Base-by-base conservation (phyloP, 139 green algal genomes). In the Tetratostichococcus sp. region DNA sequence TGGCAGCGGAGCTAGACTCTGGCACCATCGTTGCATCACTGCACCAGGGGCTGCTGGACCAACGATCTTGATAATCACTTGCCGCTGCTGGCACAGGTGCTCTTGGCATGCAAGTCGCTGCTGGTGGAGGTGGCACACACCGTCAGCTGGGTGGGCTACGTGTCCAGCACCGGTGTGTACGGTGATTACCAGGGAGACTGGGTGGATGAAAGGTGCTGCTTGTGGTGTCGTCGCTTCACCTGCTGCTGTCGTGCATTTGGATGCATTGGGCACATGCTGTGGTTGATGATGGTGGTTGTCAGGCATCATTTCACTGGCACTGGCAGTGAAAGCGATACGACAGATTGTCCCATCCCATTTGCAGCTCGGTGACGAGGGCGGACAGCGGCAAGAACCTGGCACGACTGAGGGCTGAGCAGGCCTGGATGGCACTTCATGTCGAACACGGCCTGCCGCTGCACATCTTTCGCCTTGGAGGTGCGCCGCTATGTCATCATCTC, bases 111-210 rank as follows among this genome's bases (percentile, higher is more conserved):
- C 62, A 69, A 31, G 58, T 30, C 67, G 50, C 59, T 71, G 43
- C 65, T 75, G 62, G 26, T 43, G 5, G 71, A 82, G 39, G 31
- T 39, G 1, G 72, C 67, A 1, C 21, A 35, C 21, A 30, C 22
- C 14, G 35, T 82, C 17, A 30, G 68, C 11, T 92, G 88, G 88
- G 71, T 87, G 5, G 88, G 88, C 30, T 92, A 92, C 75, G 43
- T 92, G 19, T 87, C 80, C 75, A 91, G 78, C 67, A 92, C 87
- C 1, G 77, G 83, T 32, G 90, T 94, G 39, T 94, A 94, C 68
- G 89, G 90, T 4, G 88, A 92, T 58, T 83, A 81, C 30, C 43
- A 79, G 1, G 88, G 90, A n/a, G 78, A 80, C 1, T 93, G 78
- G 85, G 90, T 94, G 14, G 81, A 92, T 70, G 90, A 94, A 70